Evolutionary conservation across 2,329 filamentous ascomycete species (phyloP).

Genomic region (Hypoxylon rubiginosum): DNA sequence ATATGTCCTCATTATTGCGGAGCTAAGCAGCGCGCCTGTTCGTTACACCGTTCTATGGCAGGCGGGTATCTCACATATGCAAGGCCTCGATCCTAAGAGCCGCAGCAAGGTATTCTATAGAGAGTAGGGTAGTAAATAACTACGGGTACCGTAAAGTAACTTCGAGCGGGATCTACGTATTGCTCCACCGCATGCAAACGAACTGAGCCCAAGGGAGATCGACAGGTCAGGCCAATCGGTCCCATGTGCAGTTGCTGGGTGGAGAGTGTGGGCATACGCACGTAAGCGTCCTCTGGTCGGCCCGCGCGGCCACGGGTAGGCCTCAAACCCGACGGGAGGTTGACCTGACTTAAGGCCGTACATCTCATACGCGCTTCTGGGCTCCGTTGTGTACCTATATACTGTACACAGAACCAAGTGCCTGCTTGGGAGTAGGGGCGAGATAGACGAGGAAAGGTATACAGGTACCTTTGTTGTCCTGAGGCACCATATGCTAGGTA

Average conservation of each 20-base stretch:
- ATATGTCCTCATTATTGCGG: neutral
- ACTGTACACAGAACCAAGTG: no score
- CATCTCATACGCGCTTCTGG: neutral
- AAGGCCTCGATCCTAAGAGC: no score
- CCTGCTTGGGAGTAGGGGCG: no score
- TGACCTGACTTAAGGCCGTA: neutral
- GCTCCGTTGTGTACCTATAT: neutral
- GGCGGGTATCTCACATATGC: neutral
- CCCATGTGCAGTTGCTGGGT: neutral
- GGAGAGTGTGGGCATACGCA: neutral
- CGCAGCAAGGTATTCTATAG: neutral
- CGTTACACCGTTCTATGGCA: neutral
- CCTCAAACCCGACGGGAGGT: neutral
- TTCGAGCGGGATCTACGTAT: neutral
- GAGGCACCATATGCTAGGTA: no score
- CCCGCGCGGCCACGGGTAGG: constrained; percentile 3
- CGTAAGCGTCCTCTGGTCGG: constrained; percentile 13
- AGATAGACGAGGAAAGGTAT: no score
- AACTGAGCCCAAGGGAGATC: neutral
- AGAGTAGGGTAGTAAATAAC: no score
- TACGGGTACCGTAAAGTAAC: no score
- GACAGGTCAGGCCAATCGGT: neutral
- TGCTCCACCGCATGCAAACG: neutral
- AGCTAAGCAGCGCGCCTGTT: neutral
- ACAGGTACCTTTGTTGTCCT: no score